Evolutionary conservation across 345 rosid genomes (phyloP), one percentile per base, ranked within the genome.

Genomic region (Eucalyptus tenuipes): DNA sequence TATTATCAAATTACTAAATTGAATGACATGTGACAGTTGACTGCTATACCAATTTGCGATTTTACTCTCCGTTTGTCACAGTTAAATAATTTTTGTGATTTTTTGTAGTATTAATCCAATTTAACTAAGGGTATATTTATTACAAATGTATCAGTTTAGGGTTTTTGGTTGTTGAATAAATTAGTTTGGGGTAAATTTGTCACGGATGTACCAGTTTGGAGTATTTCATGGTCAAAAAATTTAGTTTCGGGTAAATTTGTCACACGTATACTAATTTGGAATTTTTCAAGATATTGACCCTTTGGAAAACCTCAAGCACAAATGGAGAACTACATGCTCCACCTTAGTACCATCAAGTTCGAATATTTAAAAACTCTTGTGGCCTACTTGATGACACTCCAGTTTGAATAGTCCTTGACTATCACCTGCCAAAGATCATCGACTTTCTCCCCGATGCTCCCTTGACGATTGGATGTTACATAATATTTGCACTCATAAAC

Each of bases 381-480:
- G 24, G 57, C 57, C 57, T 52, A 52, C 25, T 52, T 52, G 57
- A 18, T 52, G 22, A 75, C 24, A 1, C 16, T 40, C 47, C 7
- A 25, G 8, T 75, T 44, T 20, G 47, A 75, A 40, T 40, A 75
- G 5, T 37, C 82, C 25, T 40, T 10, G 82, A 75, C 47, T 40
- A 90, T 86, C 90, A 98, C 99, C 98, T 94, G 97, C 91, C 96
- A 95, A 86, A 98, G 93, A 91, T 96, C 97, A 88, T 96, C 97
- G 86, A 95, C 88, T 92, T 94, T 98, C 86, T 95, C 97, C n/a
- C 94, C 92, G 75, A 64, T 40, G 45, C 94, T 95, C 29, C 12
- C 29, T 91, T 95, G 99, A 92, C 95, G 97, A 91, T 90, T 91
- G 49, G 94, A 91, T 49, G 94, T 88, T 59, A 95, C 89, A 53